Evolutionary conservation across 2,329 filamentous ascomycete genomes (phyloP), one percentile per base, ranked within the genome.

Genomic region (Fusarium sp.): DNA sequence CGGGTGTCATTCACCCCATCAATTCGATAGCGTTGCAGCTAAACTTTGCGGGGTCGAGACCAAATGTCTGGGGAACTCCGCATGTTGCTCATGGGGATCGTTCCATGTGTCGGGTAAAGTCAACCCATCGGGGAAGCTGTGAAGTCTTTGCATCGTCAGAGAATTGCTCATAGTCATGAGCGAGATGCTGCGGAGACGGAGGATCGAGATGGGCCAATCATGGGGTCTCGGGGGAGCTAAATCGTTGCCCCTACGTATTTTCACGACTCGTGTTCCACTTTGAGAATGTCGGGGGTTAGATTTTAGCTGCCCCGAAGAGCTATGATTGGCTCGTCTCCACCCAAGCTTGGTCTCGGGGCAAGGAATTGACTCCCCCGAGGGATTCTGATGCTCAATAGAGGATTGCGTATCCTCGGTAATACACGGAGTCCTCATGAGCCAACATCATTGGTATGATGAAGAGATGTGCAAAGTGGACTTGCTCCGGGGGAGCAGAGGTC

Each of bases 161-260:
- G 17, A 52, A 20, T 33, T 15, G 22, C 5, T 12, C 3, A 22
- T 3, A 52, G 38, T 57, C 42, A 42, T 47, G 49, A 24, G 24
- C 3, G 13, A n/a, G 36, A n/a, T 20, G 3, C 1, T 44, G 28
- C 6, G 39, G 56, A 14, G 35, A 52, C 2, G 1, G 6, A 8
- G 4, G 6, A 6, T 9, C 1, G 1, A 3, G 2, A 18, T 13
- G 1, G 7, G 22, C 71, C 45, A 79, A 79, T 79, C 18, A 59
- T 11, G 12, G 5, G 0, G 10, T 4, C 6, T 78, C 77, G 64
- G 77, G 77, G 78, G 48, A 79, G 58, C 75, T 76, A 77, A 75
- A 72, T 36, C 2, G 1, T 44, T 58, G 59, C 42, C 60, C 63
- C 60, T 49, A 7, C n/a, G 4, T 1, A 6, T 20, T 22, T 14